phyloP scores from a whole-genome alignment of 176 grass and related monocot species.

The Eragrostis nindensis region DNA sequence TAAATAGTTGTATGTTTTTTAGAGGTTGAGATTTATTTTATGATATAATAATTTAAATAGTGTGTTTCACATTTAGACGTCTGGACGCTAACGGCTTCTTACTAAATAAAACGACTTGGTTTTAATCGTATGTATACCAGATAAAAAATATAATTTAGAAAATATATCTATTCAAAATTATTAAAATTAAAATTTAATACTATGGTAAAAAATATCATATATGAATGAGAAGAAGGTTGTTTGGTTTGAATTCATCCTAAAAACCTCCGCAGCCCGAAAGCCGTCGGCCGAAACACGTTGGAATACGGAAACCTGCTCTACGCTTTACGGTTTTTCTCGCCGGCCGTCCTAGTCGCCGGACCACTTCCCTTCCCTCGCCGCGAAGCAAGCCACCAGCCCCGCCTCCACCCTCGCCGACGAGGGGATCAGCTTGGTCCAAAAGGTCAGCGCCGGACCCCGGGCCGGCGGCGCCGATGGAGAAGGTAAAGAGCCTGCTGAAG shows the following conservation, averaged over 20 bases:
- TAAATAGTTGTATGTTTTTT: too few relatives aligned
- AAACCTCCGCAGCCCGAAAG: too few relatives aligned
- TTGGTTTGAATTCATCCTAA: too few relatives aligned
- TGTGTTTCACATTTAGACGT: too few relatives aligned
- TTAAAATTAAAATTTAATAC: background rate
- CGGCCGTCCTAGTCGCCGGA: background rate
- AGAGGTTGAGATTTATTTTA: too few relatives aligned
- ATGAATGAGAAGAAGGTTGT: too few relatives aligned
- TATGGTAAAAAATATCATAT: background rate
- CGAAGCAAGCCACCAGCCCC: background rate
- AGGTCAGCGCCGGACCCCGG: background rate
- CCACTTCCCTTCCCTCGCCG: background rate
- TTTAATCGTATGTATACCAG: too few relatives aligned
- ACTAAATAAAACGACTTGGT: too few relatives aligned
- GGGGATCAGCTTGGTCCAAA: conserved; percentile 15
- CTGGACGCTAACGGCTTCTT: too few relatives aligned
- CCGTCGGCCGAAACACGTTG: background rate
- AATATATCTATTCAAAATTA: too few relatives aligned
- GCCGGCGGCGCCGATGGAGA: conserved; percentile 55
- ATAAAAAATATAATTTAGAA: background rate
- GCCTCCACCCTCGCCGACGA: background rate
- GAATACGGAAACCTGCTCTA: background rate
- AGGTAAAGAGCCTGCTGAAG: conserved; percentile 71
- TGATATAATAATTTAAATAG: too few relatives aligned
- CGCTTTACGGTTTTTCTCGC: background rate